Conservation (phyloP, 1,284 basidiomycete genomes). For the Coniferiporia weirii region DNA sequence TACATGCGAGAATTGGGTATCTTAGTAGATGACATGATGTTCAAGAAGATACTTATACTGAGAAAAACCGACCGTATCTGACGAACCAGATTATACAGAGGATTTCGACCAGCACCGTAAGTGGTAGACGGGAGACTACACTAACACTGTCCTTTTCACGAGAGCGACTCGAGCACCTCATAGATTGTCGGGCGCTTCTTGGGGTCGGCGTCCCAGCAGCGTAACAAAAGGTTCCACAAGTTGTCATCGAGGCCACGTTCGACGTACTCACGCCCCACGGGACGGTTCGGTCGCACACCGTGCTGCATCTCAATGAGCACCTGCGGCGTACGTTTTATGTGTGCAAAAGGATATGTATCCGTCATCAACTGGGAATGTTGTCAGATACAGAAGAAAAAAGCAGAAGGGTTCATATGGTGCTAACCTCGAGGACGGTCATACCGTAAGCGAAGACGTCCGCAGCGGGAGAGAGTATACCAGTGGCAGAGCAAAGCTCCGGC, state of each 20-base stretch:
- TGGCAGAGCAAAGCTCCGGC: conserved; percentile 48
- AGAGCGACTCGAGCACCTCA: conserved; percentile 29
- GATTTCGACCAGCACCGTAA: no score
- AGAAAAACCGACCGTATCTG: no score
- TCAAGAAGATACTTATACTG: no score
- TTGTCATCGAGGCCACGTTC: conserved; percentile 42
- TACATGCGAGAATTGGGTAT: no score
- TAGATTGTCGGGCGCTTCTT: conserved; percentile 37
- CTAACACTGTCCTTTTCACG: no score
- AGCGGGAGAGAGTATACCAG: conserved; percentile 40
- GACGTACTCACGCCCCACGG: conserved; percentile 31
- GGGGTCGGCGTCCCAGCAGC: conserved; percentile 39
- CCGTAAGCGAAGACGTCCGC: conserved; percentile 51
- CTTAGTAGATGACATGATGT: no score
- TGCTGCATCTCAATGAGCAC: conserved; percentile 41
- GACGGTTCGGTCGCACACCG: conserved; percentile 39
- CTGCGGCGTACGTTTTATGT: conserved; percentile 42
- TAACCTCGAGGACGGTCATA: conserved; percentile 53
- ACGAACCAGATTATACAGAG: no score
- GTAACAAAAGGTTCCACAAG: conserved; percentile 40
- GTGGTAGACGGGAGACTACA: no score
- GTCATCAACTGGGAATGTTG: conserved; percentile 38
- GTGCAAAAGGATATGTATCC: conserved; percentile 42
- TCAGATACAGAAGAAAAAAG: neutral
- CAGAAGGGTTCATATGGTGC: conserved; percentile 3